Base-by-base conservation (phyloP, 73 alveolate genomes). In the Paramecium sexaurelia region DNA sequence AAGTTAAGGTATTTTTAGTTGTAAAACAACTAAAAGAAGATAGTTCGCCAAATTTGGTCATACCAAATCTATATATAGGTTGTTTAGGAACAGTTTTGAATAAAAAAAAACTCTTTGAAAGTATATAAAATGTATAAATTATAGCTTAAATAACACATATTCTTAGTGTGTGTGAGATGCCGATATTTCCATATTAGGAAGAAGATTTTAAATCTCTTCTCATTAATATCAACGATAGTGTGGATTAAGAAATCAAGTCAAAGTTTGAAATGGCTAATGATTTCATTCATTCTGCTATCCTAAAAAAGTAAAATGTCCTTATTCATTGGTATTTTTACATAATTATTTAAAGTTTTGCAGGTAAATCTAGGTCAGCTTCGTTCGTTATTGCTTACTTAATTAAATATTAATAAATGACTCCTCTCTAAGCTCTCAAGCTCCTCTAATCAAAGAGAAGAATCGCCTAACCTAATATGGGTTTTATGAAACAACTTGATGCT, bases 151-250 rank as follows among this genome's bases (percentile, higher is more conserved):
- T 73, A 27, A 33, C 55, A 2, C 55, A 39, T 36, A 39, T 73
- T 36, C 57, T 73, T 33, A 73, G 87, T 73, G 87, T 73, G 36
- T 73, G 87, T 32, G 87, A 73, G 29, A 73, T 73, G 87, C 87
- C 87, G 11, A 73, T 36, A 20, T 36, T 39, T 20, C 83, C 83
- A 1, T 61, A 61, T 36, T 24, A 73, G 20, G 43, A 9, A 10
- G 87, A 22, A 22, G 87, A 73, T 32, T 73, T 73, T 39, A 73
- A 73, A 22, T 73, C 66, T 20, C 57, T 73, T 27, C 55, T 39
- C 33, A 73, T 73, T 39, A 73, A 73, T 73, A 39, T 73, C 66
- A 36, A 73, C 66, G 87, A 73, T 37, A 73, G 87, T 73, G 66
- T 39, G 0, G 57, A 73, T 73, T 73, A 73, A 9, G 57, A 73